A percentile compares a stretch with the other conserved stretches of the same genome.
These are phyloP conservation scores for Kwoniella mangroviensis DNA, from an alignment of 768 basidiomycete genomes.

Conservation along the genomic window DNA sequence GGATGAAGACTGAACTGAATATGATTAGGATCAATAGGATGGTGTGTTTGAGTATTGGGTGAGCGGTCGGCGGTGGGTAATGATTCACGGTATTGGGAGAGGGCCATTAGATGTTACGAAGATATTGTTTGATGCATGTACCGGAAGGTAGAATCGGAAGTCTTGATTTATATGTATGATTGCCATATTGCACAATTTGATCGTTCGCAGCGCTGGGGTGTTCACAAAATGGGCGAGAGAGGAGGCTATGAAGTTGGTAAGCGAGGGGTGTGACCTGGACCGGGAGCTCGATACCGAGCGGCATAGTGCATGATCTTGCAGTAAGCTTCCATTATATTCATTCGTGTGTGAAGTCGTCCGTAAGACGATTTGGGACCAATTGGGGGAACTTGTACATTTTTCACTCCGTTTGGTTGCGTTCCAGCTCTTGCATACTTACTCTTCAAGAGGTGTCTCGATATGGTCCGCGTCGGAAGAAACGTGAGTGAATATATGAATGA, in stretches of 20 bases:
- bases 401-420: not conserved
- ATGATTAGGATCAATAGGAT: not conserved
- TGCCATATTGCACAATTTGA: too few species aligned
- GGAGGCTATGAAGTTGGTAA: too few species aligned
- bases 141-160: too few species aligned
- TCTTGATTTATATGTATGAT: too few species aligned
- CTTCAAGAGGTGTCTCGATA: not conserved
- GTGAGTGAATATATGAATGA: slow-evolving; percentile 1
- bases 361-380: not conserved
- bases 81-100: too few species aligned
- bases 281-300: not conserved
- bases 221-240: too few species aligned
- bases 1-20: not conserved
- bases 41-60: not conserved
- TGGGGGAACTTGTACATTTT: not conserved
- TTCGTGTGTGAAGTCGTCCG: not conserved
- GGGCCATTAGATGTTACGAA: too few species aligned
- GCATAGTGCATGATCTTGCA: not conserved
- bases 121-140: too few species aligned
- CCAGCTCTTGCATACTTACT: not conserved
- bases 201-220: too few species aligned
- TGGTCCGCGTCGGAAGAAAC: not conserved
- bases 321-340: not conserved
- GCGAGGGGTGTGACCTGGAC: not conserved
- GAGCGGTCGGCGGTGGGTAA: too few species aligned